Percentiles rank a stretch among this genome's conserved stretches.
Evolutionary conservation across 148 eudicot species (phyloP).

Genomic region (Diospyros kaki): DNA sequence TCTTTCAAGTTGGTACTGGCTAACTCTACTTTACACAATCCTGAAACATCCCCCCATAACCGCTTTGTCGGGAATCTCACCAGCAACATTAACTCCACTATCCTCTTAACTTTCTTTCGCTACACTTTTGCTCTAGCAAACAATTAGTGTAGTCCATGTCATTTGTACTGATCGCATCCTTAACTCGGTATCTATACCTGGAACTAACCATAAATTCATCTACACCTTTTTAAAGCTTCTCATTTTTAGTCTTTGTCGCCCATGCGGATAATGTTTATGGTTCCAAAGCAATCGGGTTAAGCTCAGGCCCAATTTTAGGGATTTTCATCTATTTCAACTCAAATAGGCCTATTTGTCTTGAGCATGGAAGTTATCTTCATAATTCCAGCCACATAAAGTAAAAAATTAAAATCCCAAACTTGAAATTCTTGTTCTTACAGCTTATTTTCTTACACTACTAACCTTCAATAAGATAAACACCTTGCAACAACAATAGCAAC

Average conservation of each 20-base stretch:
- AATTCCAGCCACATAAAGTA: neutral
- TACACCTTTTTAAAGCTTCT: neutral
- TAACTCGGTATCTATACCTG: too few species aligned
- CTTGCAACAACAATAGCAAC: neutral
- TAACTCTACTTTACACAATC: neutral
- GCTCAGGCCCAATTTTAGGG: neutral
- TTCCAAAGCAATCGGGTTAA: neutral
- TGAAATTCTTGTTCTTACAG: too few species aligned
- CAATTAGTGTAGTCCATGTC: neutral
- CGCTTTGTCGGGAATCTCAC: neutral
- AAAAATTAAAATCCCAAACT: neutral
- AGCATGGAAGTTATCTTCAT: neutral
- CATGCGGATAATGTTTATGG: neutral
- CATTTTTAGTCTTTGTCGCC: neutral
- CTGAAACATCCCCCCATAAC: neutral
- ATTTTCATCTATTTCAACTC: slow-evolving; percentile 1
- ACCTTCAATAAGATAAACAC: neutral
- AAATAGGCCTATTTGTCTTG: neutral
- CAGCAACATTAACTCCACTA: neutral
- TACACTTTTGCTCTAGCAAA: neutral
- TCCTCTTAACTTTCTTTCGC: neutral
- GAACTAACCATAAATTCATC: neutral
- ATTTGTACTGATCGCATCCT: neutral
- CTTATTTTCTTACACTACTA: neutral
- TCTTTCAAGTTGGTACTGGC: too few species aligned